Evolutionary conservation across 192 early-diverging fungal species (phyloP).

Genomic region (Mortierella antarctica): DNA sequence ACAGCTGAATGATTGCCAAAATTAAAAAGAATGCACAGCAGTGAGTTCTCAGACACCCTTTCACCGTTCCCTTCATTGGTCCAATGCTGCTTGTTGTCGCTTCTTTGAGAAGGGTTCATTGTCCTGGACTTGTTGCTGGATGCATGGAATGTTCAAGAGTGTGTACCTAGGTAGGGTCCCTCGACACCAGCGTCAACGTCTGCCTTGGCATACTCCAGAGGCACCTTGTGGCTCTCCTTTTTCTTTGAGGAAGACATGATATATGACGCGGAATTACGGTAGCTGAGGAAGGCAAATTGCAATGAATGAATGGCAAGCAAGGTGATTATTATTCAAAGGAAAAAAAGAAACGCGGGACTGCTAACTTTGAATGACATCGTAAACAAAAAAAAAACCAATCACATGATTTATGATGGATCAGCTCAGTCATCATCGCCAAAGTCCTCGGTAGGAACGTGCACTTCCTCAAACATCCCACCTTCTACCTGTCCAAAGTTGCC

Average conservation of each 20-base stretch:
- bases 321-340: conserved; percentile 9
- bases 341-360: conserved; percentile 13
- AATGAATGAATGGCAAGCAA: neutral
- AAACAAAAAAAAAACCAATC: neutral
- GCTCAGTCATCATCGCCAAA: neutral
- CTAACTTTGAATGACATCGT: neutral
- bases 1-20: conserved; percentile 33
- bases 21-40: neutral
- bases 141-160: neutral
- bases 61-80: too few species aligned
- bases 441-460: neutral
- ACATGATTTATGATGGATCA: neutral
- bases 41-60: neutral
- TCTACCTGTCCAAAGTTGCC: too few species aligned
- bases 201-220: conserved; percentile 25
- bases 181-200: conserved; percentile 41
- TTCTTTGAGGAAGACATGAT: conserved; percentile 48
- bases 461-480: neutral
- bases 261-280: neutral
- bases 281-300: neutral
- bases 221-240: conserved; percentile 38
- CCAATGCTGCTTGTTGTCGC: too few species aligned
- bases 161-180: conserved; percentile 44
- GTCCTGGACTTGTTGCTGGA: too few species aligned
- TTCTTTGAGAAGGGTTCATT: neutral